Base-by-base conservation (phyloP, 2,329 filamentous ascomycete genomes). In the Alternaria consortialis region DNA sequence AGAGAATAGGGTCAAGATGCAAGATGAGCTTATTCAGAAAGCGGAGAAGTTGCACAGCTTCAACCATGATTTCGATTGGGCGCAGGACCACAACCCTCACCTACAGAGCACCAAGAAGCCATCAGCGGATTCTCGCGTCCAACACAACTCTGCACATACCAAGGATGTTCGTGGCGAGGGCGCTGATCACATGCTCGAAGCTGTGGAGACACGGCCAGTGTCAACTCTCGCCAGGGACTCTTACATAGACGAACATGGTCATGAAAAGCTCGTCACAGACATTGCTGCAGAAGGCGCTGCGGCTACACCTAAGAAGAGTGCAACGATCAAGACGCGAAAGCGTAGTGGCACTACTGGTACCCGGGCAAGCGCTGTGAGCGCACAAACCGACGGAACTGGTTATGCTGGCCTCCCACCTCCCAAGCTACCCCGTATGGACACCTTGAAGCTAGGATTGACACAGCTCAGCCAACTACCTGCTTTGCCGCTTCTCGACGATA, bases 161-260 rank as follows among this genome's bases (percentile, higher is more conserved):
- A 85, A 88, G 56, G 94, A 97, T 72, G 88, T 97, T 23, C 88
- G 89, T 54, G 94, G 94, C 0, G 87, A 89, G 59, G 93, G 93
- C 1, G 72, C 83, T 4, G 94, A 98, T 74, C 88, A 89, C 56
- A 91, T 94, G 88, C 78, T 78, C 15, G 75, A 79, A n/a, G 62
- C 82, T 3, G 76, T 77, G 66, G 70, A 61, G 20, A 84, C 90
- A 66, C 81, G 86, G 62, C 83, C 85, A 34, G 90, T 88, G 3
- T 72, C 86, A 25, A 87, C 87, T 50, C 82, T 83, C 39, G 91
- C 87, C 3, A 87, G 91, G 53, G 93, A 96, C 76, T 91, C 92
- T 0, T 83, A 88, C 23, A 81, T 94, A 20, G 80, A 91, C 44
- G 83, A 86, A 58, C 85, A 88, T 55, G 80, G 79, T 15, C 87